Conservation (phyloP, 768 basidiomycete species). For the Paxillus rubicundulus region DNA sequence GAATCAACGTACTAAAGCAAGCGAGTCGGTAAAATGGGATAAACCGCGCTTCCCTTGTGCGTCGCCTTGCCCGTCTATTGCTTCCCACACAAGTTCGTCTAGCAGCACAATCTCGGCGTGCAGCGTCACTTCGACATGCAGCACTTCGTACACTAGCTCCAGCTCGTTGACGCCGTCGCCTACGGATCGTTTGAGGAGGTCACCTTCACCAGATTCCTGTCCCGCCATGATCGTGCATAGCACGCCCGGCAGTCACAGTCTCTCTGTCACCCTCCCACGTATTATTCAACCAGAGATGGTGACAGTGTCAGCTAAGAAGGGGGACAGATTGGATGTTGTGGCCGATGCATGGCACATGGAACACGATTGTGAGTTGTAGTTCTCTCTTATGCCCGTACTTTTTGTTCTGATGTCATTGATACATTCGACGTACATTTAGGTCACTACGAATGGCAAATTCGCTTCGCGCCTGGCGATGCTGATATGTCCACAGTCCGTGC, state of each 20-base stretch:
- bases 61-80: constrained; percentile 28
- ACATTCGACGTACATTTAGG: constrained; percentile 32
- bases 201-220: constrained; percentile 31
- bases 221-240: constrained; percentile 48
- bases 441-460: constrained; percentile 62
- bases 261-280: constrained; percentile 49
- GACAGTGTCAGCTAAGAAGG: constrained; percentile 58
- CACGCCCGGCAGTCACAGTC: constrained; percentile 38
- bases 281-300: constrained; percentile 59
- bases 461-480: constrained; percentile 51
- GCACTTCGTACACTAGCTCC: constrained; percentile 14
- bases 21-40: constrained; percentile 27
- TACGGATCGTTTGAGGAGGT: constrained; percentile 30
- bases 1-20: constrained; percentile 21
- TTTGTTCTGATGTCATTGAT: background rate
- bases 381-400: background rate
- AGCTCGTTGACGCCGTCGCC: constrained; percentile 26
- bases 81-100: constrained; percentile 21
- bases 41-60: constrained; percentile 29
- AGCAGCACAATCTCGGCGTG: constrained; percentile 25
- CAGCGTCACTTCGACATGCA: constrained; percentile 24
- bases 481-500: constrained; percentile 54
- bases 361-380: constrained; percentile 49
- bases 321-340: constrained; percentile 53
- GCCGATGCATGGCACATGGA: constrained; percentile 66